Conservation (phyloP, 805 yeast species). For the Teunomyces lycoperdinae region DNA sequence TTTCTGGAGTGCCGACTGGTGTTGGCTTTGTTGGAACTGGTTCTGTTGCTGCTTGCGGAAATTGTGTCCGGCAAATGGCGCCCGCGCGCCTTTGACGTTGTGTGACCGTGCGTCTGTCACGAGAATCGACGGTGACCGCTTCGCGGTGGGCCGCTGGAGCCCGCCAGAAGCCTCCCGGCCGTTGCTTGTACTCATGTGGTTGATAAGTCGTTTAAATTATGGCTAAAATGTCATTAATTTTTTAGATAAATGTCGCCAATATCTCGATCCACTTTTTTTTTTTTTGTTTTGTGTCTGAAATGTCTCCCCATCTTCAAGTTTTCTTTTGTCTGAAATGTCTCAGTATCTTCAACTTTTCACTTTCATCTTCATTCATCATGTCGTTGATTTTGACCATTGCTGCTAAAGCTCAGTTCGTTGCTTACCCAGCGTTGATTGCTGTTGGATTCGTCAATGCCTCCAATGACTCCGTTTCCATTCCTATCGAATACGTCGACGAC, state of each 20-base stretch:
- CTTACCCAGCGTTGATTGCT: constrained; percentile 76
- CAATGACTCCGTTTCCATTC: constrained; percentile 44
- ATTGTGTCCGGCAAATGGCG: constrained; percentile 76
- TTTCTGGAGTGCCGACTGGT: constrained; percentile 23
- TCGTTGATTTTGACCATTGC: constrained; percentile 63
- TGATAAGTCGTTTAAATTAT: neutral
- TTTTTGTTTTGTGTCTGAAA: neutral
- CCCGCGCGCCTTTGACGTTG: constrained; percentile 50
- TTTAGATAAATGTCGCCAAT: neutral
- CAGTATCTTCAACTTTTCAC: neutral
- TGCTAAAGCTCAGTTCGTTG: constrained; percentile 81
- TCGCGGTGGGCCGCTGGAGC: constrained; percentile 56
- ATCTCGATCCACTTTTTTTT: neutral
- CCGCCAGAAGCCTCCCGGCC: neutral
- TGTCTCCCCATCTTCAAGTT: neutral
- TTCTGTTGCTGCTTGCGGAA: constrained; percentile 37
- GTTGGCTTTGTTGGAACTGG: constrained; percentile 19
- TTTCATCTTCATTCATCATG: constrained; percentile 20
- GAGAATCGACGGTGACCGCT: constrained; percentile 87
- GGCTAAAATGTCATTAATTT: neutral
- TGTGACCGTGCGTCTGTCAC: constrained; percentile 83
- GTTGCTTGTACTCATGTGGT: constrained; percentile 1
- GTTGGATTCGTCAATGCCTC: constrained; percentile 64
- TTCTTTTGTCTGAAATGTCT: neutral
- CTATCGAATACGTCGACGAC: constrained; percentile 68